A percentile compares a stretch with the other conserved stretches of the same genome.
These are phyloP conservation scores for Leucocoprinus sp. DNA, from an alignment of 768 basidiomycete species.

Conservation along the genomic window DNA sequence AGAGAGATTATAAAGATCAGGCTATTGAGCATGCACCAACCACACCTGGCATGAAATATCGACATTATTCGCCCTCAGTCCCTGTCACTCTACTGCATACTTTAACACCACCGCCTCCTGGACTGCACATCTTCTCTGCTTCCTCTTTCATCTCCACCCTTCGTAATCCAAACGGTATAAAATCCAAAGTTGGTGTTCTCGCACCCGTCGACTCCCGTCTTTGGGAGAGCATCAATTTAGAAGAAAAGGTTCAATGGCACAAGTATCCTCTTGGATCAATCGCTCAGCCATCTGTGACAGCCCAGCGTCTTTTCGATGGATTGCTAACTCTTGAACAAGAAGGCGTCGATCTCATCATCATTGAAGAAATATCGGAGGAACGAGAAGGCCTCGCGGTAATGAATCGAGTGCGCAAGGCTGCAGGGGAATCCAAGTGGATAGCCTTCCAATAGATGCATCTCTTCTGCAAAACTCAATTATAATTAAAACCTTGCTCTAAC, in stretches of 20 bases:
- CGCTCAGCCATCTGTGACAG: conserved; percentile 56
- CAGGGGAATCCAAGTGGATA: conserved; percentile 43
- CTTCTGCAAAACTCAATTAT: too few relatives aligned
- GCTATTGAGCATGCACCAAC: conserved; percentile 74
- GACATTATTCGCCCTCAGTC: conserved; percentile 89
- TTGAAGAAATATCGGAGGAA: conserved; percentile 77
- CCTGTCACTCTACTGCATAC: conserved; percentile 73
- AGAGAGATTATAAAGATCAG: conserved; percentile 66
- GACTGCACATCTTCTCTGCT: conserved; percentile 21
- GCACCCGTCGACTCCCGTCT: conserved; percentile 51
- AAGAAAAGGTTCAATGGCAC: conserved; percentile 43
- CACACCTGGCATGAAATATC: conserved; percentile 98
- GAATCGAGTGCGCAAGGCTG: conserved; percentile 90
- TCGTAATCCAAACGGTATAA: conserved; percentile 12
- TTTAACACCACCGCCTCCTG: conserved; percentile 31
- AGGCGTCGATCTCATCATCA: conserved; percentile 74
- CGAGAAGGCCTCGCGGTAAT: conserved; percentile 88
- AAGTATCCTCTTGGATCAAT: conserved; percentile 43
- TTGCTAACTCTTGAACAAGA: conserved; percentile 69
- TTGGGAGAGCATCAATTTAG: conserved; percentile 24
- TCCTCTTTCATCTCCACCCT: conserved; percentile 37
- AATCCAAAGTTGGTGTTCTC: conserved; percentile 62
- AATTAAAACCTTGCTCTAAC: conserved; percentile 15
- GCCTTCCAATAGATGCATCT: neutral
- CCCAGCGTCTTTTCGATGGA: conserved; percentile 82